Evolutionary conservation across 2,329 filamentous ascomycete species (phyloP).

Genomic region (Ceratocystis huliohia): DNA sequence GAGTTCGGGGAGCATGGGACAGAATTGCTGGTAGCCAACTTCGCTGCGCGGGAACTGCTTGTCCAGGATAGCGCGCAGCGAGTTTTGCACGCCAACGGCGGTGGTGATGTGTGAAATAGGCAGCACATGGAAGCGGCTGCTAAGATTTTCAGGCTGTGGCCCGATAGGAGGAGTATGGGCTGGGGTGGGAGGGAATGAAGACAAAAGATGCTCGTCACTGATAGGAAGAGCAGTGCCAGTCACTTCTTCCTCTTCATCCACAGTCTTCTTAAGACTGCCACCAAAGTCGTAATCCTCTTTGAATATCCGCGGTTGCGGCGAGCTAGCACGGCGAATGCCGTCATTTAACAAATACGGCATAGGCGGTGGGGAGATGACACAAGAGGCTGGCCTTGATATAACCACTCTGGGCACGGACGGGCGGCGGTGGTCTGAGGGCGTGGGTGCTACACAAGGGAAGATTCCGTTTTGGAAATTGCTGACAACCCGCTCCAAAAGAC

Average conservation of each 20-base stretch:
- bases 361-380: conserved; percentile 7
- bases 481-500: conserved; percentile 36
- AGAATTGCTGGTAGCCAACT: conserved; percentile 36
- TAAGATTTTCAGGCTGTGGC: conserved; percentile 14
- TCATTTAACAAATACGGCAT: background rate
- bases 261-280: conserved; percentile 8
- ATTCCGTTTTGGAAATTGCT: conserved; percentile 33
- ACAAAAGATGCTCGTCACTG: conserved; percentile 18
- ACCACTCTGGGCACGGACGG: conserved; percentile 19
- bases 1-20: conserved; percentile 36
- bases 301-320: conserved; percentile 11
- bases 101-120: conserved; percentile 32
- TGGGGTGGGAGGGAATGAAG: conserved; percentile 19
- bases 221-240: conserved; percentile 7
- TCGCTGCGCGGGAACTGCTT: conserved; percentile 38
- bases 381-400: conserved; percentile 11
- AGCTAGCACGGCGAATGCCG: conserved; percentile 16
- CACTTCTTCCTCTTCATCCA: conserved; percentile 3
- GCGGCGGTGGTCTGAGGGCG: conserved; percentile 7
- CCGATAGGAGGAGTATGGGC: conserved; percentile 16
- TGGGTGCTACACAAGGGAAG: conserved; percentile 25
- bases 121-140: conserved; percentile 28
- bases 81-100: conserved; percentile 44
- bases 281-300: conserved; percentile 16
- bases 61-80: conserved; percentile 40